These are phyloP conservation scores for Lentinula edodes DNA, from an alignment of 768 basidiomycete species.

Conservation along the genomic window DNA sequence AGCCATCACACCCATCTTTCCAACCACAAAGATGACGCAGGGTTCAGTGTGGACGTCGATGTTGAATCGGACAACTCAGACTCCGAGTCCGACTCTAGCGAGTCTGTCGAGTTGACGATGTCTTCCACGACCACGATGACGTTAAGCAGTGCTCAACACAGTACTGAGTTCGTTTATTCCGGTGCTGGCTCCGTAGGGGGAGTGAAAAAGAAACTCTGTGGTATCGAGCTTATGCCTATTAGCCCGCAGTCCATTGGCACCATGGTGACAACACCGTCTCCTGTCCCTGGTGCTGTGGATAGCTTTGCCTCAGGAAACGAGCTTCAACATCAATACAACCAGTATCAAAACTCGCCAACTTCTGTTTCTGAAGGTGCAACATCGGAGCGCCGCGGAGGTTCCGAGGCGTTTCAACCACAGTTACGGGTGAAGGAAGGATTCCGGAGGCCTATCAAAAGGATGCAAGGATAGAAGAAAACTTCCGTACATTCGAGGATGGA, in stretches of 20 bases:
- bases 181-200: not conserved
- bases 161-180: not conserved
- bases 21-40: not conserved
- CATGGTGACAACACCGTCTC: too few relatives aligned
- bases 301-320: too few relatives aligned
- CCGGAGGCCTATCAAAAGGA: constrained; percentile 23
- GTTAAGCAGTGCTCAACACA: not conserved
- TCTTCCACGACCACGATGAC: too few relatives aligned
- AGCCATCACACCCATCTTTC: not conserved
- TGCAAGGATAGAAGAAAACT: constrained; percentile 32
- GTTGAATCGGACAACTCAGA: not conserved
- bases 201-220: not conserved
- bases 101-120: constrained; percentile 1
- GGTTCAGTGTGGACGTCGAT: not conserved
- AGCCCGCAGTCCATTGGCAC: too few relatives aligned
- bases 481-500: constrained; percentile 64
- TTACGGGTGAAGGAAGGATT: constrained; percentile 56
- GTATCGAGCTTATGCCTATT: too few relatives aligned
- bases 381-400: too few relatives aligned
- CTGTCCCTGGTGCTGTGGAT: too few relatives aligned
- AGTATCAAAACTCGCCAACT: too few relatives aligned
- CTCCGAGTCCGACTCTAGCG: not conserved
- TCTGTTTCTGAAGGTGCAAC: too few relatives aligned
- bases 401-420: too few relatives aligned
- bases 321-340: too few relatives aligned